Evolutionary conservation across 768 basidiomycete genomes (phyloP).

Genomic region (Lactifluus pinguis): DNA sequence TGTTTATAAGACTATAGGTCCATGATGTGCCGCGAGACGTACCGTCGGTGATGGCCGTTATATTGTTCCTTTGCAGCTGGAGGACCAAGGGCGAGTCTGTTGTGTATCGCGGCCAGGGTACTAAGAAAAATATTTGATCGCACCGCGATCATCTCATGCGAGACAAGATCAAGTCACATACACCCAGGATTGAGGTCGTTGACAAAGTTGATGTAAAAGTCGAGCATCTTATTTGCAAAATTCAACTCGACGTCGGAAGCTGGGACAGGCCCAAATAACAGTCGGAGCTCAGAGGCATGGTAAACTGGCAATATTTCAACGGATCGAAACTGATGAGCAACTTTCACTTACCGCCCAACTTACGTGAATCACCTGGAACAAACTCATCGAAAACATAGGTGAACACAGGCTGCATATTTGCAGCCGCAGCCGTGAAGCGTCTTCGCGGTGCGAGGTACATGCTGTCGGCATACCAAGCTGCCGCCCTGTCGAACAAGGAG

Average conservation of each 20-base stretch:
- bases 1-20: not conserved
- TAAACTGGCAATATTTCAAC: slow-evolving; percentile 27
- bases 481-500: slow-evolving; percentile 47
- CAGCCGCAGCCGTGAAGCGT: slow-evolving; percentile 41
- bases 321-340: not conserved
- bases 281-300: slow-evolving; percentile 40
- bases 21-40: slow-evolving; percentile 7
- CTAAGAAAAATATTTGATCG: slow-evolving; percentile 23
- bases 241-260: slow-evolving; percentile 31
- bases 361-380: slow-evolving; percentile 43
- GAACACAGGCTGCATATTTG: slow-evolving; percentile 40
- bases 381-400: slow-evolving; percentile 49
- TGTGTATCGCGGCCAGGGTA: slow-evolving; percentile 39
- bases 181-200: slow-evolving; percentile 47
- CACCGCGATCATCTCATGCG: not conserved
- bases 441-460: slow-evolving; percentile 47
- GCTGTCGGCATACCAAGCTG: slow-evolving; percentile 48
- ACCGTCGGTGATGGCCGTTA: slow-evolving; percentile 49
- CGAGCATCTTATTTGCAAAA: slow-evolving; percentile 40
- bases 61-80: slow-evolving; percentile 43
- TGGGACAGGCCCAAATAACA: slow-evolving; percentile 43
- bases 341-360: slow-evolving; percentile 36
- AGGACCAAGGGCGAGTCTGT: slow-evolving; percentile 30
- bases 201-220: slow-evolving; percentile 50
- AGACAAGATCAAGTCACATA: slow-evolving; percentile 22